phyloP scores from a whole-genome alignment of 805 yeast species.

The Clavispora santaluciae region DNA sequence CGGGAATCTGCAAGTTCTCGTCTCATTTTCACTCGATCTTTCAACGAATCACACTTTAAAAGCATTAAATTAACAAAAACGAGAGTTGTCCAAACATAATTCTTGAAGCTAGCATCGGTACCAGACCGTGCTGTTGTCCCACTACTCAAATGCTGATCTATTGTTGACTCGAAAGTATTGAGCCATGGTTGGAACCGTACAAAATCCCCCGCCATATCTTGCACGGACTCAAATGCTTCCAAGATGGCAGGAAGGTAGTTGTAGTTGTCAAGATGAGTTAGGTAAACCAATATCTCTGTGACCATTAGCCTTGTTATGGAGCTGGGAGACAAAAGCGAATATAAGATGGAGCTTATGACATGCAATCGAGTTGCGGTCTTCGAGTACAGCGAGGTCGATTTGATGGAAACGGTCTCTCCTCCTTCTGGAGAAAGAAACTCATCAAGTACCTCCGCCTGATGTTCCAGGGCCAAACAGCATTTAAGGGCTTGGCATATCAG shows the following conservation, averaged over 20 bases:
- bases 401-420: slow-evolving; percentile 4
- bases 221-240: slow-evolving; percentile 29
- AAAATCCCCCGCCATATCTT: slow-evolving; percentile 31
- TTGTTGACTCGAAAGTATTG: slow-evolving; percentile 29
- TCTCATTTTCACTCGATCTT: slow-evolving; percentile 27
- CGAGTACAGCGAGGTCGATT: slow-evolving; percentile 4
- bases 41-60: slow-evolving; percentile 22
- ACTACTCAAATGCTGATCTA: slow-evolving; percentile 24
- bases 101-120: slow-evolving; percentile 20
- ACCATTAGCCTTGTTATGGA: slow-evolving; percentile 36
- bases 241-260: slow-evolving; percentile 24
- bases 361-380: slow-evolving; percentile 27
- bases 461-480: slow-evolving; percentile 26
- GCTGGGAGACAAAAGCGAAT: slow-evolving; percentile 37
- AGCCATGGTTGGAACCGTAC: slow-evolving; percentile 40
- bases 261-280: slow-evolving; percentile 16
- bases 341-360: slow-evolving; percentile 33
- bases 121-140: slow-evolving; percentile 11
- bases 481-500: slow-evolving; percentile 35
- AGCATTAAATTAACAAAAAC: slow-evolving; percentile 32
- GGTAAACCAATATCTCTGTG: slow-evolving; percentile 38
- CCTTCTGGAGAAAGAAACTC: slow-evolving; percentile 1
- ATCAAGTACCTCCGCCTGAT: background rate
- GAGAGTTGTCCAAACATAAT: slow-evolving; percentile 34
- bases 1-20: slow-evolving; percentile 35